phyloP scores from a whole-genome alignment of 306 rosid genomes.

The Trifolium fragiferum region DNA sequence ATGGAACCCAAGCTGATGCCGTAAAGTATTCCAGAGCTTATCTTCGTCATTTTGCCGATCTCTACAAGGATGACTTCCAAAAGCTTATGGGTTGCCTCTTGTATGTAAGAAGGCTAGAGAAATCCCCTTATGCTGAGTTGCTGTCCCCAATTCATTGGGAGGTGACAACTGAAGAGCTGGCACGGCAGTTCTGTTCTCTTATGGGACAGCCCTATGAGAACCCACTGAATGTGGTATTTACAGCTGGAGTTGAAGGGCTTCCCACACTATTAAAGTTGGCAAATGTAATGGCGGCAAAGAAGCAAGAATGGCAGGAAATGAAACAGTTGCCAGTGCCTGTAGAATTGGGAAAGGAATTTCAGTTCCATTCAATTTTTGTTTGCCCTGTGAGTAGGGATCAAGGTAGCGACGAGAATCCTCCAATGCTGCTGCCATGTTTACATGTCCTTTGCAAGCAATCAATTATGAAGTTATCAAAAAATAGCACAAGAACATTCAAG shows the following conservation, averaged over 20 bases:
- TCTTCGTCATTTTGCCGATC: conserved; percentile 70
- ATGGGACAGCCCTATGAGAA: conserved; percentile 68
- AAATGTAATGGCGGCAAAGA: conserved; percentile 84
- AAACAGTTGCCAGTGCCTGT: conserved; percentile 82
- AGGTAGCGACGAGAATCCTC: conserved; percentile 83
- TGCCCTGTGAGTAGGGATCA: conserved; percentile 94
- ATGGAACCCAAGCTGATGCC: conserved; percentile 65
- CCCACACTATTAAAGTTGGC: conserved; percentile 82
- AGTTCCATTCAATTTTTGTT: conserved; percentile 85
- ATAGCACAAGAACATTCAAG: conserved; percentile 70
- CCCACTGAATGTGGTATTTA: conserved; percentile 70
- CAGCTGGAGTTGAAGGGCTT: conserved; percentile 84
- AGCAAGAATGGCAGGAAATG: conserved; percentile 88
- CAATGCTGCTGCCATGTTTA: conserved; percentile 81
- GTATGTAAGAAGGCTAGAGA: conserved; percentile 66
- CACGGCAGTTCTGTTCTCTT: conserved; percentile 66
- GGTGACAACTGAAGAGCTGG: conserved; percentile 69
- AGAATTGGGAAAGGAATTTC: conserved; percentile 82
- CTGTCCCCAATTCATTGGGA: conserved; percentile 72
- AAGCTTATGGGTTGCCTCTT: conserved; percentile 90
- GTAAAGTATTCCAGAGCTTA: conserved; percentile 65
- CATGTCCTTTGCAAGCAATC: conserved; percentile 95
- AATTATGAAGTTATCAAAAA: conserved; percentile 71
- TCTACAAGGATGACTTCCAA: conserved; percentile 70
- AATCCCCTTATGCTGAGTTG: conserved; percentile 74